Conservation (phyloP, 192 early-diverging fungal genomes). For the Irineochytrium annulatum region DNA sequence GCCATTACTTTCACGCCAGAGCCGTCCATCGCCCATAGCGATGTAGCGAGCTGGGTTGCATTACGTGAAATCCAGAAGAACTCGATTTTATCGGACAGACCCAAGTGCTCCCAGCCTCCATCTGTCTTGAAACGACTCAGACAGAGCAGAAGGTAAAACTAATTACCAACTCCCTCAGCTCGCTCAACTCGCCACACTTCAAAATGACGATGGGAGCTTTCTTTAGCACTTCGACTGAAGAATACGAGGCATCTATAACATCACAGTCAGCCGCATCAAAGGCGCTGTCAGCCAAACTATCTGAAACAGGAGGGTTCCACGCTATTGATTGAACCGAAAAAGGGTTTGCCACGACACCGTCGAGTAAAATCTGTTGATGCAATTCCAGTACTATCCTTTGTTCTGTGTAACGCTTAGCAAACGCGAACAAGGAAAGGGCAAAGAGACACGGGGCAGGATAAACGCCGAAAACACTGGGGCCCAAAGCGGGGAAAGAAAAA, state of each 20-base stretch:
- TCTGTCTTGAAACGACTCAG: conserved; percentile 16
- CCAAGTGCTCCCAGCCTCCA: conserved; percentile 48
- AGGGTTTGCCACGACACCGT: conserved; percentile 45
- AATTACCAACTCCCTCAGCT: conserved; percentile 53
- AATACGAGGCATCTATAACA: no score
- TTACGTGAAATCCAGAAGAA: conserved; percentile 65
- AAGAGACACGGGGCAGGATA: background rate
- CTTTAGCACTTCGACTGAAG: conserved; percentile 41
- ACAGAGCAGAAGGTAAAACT: background rate
- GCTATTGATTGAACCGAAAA: conserved; percentile 47
- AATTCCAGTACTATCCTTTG: conserved; percentile 27
- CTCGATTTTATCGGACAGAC: conserved; percentile 61
- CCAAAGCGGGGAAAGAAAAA: no score
- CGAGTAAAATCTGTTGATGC: conserved; percentile 48
- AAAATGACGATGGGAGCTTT: conserved; percentile 62
- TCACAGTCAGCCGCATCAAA: conserved; percentile 4
- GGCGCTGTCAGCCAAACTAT: background rate
- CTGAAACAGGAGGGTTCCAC: conserved; percentile 31
- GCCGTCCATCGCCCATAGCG: conserved; percentile 71
- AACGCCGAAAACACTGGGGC: background rate
- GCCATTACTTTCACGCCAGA: conserved; percentile 51
- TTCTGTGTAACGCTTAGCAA: conserved; percentile 9
- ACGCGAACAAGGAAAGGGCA: background rate
- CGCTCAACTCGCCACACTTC: conserved; percentile 62
- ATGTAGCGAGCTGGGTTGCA: conserved; percentile 49